Percentiles rank a stretch among this genome's conserved stretches.
phyloP scores from a whole-genome alignment of 2,329 filamentous ascomycete genomes.

The Alternaria gaisen region DNA sequence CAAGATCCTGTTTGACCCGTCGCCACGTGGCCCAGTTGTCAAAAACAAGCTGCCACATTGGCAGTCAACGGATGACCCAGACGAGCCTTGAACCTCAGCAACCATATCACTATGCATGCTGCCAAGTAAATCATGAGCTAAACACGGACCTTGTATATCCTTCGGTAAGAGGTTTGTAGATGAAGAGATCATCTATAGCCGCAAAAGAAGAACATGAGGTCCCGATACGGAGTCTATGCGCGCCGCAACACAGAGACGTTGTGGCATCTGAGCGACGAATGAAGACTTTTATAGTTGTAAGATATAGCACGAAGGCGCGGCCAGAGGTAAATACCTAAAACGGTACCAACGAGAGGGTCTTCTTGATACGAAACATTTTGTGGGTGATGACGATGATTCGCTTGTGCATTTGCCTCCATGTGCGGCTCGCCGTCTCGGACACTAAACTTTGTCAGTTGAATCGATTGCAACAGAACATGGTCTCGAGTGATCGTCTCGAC shows the following conservation, averaged over 20 bases:
- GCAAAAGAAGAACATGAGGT: neutral
- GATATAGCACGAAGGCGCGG: accelerated
- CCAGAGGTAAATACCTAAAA: neutral
- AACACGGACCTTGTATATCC: neutral
- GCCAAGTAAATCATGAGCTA: neutral
- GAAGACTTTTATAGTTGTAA: neutral
- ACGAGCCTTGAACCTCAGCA: neutral
- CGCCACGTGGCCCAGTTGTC: neutral
- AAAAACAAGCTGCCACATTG: neutral
- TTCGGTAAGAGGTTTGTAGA: neutral
- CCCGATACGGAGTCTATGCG: neutral
- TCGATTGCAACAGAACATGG: too few relatives aligned
- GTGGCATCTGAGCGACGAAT: neutral
- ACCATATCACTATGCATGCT: neutral
- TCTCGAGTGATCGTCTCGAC: too few relatives aligned
- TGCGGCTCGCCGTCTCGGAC: too few relatives aligned
- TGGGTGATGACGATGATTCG: neutral
- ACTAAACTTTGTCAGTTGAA: too few relatives aligned
- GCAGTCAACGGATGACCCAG: neutral
- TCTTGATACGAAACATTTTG: neutral
- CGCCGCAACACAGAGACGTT: neutral
- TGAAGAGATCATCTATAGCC: neutral
- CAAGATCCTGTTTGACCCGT: neutral
- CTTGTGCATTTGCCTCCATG: too few relatives aligned
- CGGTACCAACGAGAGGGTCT: neutral